These are phyloP conservation scores for Elsinoe ampelina DNA, from an alignment of 2,329 filamentous ascomycete genomes.

Conservation along the genomic window DNA sequence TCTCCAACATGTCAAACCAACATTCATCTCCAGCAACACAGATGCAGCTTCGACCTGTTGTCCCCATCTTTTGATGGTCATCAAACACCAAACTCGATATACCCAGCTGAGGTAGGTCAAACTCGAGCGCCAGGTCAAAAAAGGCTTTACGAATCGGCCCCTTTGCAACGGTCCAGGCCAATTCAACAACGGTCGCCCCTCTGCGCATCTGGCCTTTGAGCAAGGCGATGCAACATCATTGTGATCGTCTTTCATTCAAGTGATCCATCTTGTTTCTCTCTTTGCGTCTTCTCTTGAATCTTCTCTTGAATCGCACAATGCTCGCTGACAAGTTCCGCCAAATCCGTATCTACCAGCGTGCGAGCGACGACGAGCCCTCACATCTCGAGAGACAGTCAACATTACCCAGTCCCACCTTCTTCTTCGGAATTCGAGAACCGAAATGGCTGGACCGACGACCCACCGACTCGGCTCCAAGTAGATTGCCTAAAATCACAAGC, in stretches of 20 bases:
- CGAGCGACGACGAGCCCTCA: not conserved
- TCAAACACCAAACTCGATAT: not conserved
- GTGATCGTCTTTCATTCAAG: not conserved
- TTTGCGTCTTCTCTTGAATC: no score
- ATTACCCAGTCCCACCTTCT: not conserved
- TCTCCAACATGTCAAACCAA: no score
- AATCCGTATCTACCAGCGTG: not conserved
- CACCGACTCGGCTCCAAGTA: not conserved
- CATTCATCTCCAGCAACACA: no score
- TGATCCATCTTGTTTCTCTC: not conserved
- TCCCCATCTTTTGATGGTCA: no score
- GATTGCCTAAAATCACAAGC: not conserved
- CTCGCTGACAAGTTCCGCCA: conserved; percentile 2
- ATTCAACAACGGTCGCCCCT: not conserved
- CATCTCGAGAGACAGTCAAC: not conserved
- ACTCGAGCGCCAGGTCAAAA: not conserved
- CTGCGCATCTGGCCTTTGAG: not conserved
- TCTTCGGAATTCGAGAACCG: not conserved
- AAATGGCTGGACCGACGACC: not conserved
- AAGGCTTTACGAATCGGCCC: not conserved
- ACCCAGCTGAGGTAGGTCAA: not conserved
- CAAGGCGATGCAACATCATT: not conserved
- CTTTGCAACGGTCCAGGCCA: conserved; percentile 1
- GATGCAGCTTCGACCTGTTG: no score
- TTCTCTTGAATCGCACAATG: not conserved